phyloP scores from a whole-genome alignment of 257 asterid genomes.

The Solanum lycopersicoides region DNA sequence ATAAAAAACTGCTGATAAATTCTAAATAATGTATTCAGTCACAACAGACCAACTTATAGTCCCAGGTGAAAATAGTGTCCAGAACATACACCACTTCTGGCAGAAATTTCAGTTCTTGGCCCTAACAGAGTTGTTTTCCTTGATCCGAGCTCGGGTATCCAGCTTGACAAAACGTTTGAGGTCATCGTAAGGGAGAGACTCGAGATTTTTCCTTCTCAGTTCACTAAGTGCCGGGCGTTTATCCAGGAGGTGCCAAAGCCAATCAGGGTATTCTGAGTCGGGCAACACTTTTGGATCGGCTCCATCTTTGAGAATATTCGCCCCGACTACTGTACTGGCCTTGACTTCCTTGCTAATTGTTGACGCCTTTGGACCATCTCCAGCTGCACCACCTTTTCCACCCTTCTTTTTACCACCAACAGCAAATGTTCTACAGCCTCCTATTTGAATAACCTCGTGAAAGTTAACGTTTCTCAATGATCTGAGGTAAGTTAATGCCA shows the following conservation, averaged over 20 bases:
- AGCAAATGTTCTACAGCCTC: conserved; percentile 59
- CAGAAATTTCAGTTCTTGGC: conserved; percentile 23
- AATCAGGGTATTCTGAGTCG: conserved; percentile 79
- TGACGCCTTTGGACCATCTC: conserved; percentile 71
- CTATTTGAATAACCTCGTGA: conserved; percentile 24
- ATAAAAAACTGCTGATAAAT: not conserved
- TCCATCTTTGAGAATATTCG: conserved; percentile 79
- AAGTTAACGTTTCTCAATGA: conserved; percentile 26
- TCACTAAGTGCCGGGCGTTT: conserved; percentile 78
- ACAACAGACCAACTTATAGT: not conserved
- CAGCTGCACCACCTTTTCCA: conserved; percentile 64
- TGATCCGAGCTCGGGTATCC: conserved; percentile 89
- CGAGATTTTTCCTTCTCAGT: conserved; percentile 54
- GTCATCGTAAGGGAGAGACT: conserved; percentile 62
- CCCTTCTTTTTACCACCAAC: conserved; percentile 90
- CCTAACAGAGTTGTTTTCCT: conserved; percentile 69
- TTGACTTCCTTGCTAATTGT: conserved; percentile 82
- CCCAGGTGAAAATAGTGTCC: not conserved
- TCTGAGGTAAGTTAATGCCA: conserved; percentile 30
- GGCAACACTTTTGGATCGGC: conserved; percentile 79
- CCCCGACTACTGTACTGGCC: conserved; percentile 73
- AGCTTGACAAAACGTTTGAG: conserved; percentile 84
- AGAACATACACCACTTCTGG: not conserved
- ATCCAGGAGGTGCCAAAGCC: conserved; percentile 81
- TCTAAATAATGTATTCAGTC: not conserved